Evolutionary conservation across 352 stramenopile genomes (phyloP), one percentile per base, ranked within the genome.

Genomic region (Phytophthora sojae): DNA sequence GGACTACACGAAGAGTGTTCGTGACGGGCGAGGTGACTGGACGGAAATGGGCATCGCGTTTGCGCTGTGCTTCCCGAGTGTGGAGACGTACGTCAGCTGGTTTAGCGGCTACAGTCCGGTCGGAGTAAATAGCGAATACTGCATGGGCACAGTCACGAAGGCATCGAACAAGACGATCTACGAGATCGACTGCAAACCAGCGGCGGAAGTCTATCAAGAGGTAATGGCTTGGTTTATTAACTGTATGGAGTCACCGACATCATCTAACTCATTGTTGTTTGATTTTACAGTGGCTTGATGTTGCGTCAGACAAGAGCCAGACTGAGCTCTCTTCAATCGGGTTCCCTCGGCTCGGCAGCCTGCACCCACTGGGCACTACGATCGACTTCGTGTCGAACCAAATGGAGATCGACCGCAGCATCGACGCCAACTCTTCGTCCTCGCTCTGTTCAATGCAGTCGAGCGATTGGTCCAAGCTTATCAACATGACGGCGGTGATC

Each of bases 41-140:
- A 94, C 86, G 9, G 85, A 96, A 64, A 95, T 91, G 75, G 89
- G 89, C 4, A 77, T 94, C 12, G 86, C 89, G 9, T 93, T 96
- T 67, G 89, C 89, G 11, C 59, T 96, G 8, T 95, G 88, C 60
- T 95, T 89, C 19, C 89, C 89, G 0, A 96, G 89, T 57, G 89
- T 96, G 51, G 89, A 96, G 66, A 95, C 88, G 26, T 90, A 92
- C 42, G 86, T 95, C 52, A 90, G 85, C 58, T 96, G 89, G 89
- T 96, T 96, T 65, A 95, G 86, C 49, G 88, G 89, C 26, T 95
- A 96, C 62, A 91, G 80, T n/a, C 86, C 89, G 4, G 83, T 95
- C 3, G 83, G 85, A 8, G 73, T 85, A 19, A 86, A 90, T 67
- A 90, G 79, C 30, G 83, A 93, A 44, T 91, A 92, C 55, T 96